Base-by-base conservation (phyloP, 2,329 filamentous ascomycete genomes). In the Dactylellina leptospora region DNA sequence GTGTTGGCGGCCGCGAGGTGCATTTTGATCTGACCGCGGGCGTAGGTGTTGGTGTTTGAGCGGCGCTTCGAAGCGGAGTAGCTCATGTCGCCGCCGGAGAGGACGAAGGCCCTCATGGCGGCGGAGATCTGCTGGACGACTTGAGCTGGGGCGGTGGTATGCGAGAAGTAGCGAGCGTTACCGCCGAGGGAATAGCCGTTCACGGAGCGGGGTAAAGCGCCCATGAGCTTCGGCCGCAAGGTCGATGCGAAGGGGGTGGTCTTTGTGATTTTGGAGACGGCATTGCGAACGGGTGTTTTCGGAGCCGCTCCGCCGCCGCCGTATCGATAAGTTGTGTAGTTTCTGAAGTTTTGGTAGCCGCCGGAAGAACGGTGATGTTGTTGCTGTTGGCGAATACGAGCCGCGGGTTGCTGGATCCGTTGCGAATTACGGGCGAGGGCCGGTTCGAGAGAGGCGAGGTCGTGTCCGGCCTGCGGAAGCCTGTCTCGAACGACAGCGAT, bases 221-320 rank as follows among this genome's bases (percentile, higher is more conserved):
- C 93, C 50, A 92, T 97, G 74, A 97, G 82, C 78, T 96, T 97
- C 1, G 95, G 95, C 33, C 95, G 90, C 33, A 99, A 86, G 0
- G 93, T 89, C 54, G 88, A 92, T 2, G 92, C 90, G 79, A 97
- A 97, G 0, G 93, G 93, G 27, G 92, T 88, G 54, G 90, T 87
- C 25, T 88, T 87, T 13, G 91, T 87, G 68, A 90, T 85, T 73
- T 87, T 85, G 28, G 83, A 84, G 62, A 89, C 82, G 18, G 84
- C 83, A 83, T 60, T 87, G 83, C 3, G 82, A 82, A 82, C 83
- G 30, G 85, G 85, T 54, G 85, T 85, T 1, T 83, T 81, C 23
- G 84, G 79, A 48, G 83, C 82, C 53, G 85, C 82, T 40, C 82
- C 82, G 75, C 81, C 83, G 61, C 79, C 76, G 27, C 80, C 79